These are phyloP conservation scores for Fonsecaea monophora DNA, from an alignment of 2,329 filamentous ascomycete species.

Conservation along the genomic window DNA sequence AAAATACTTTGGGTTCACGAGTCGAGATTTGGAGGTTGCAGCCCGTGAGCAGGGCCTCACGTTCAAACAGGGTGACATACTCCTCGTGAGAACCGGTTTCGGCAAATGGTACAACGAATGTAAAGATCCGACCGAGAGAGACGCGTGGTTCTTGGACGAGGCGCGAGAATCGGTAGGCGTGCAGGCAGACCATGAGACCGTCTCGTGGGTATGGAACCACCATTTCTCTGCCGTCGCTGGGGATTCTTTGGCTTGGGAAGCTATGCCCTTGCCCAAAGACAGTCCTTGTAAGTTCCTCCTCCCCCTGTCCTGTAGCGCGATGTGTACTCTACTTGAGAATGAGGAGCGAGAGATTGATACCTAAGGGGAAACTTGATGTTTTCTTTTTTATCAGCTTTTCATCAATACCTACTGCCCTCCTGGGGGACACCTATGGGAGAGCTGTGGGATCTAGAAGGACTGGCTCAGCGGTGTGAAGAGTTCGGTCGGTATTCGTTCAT, in stretches of 20 bases:
- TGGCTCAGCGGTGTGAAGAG: conserved; percentile 46
- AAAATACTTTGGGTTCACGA: conserved; percentile 42
- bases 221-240: conserved; percentile 45
- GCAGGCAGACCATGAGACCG: conserved; percentile 40
- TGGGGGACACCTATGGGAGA: conserved; percentile 40
- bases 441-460: conserved; percentile 47
- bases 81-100: conserved; percentile 37
- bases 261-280: conserved; percentile 18
- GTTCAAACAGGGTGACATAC: conserved; percentile 35
- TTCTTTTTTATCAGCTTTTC: not conserved
- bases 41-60: conserved; percentile 27
- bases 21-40: conserved; percentile 30
- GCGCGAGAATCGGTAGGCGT: conserved; percentile 33
- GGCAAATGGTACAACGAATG: conserved; percentile 33
- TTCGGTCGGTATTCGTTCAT: conserved; percentile 54
- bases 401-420: conserved; percentile 33
- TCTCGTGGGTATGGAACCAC: conserved; percentile 44
- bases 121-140: conserved; percentile 17
- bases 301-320: no score
- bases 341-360: no score
- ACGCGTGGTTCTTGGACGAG: conserved; percentile 28
- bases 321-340: no score
- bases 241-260: conserved; percentile 42
- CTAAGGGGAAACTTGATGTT: not conserved
- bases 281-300: conserved; percentile 30